Evolutionary conservation across 192 early-diverging fungal genomes (phyloP), one percentile per base, ranked within the genome.

Genomic region (Backusella mclennaniae): DNA sequence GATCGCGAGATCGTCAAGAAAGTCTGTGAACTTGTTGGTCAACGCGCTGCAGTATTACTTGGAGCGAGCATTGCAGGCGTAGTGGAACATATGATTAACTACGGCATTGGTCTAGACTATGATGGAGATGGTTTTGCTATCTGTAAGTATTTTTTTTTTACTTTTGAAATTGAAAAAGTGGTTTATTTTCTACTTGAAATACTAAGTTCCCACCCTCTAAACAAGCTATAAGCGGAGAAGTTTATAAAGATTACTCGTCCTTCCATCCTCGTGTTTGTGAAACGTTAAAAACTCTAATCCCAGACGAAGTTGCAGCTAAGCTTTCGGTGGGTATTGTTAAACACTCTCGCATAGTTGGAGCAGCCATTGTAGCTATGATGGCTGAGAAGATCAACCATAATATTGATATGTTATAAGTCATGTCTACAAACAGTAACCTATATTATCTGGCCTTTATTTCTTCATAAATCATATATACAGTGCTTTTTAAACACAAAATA

Each of bases 1-100:
- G 96, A 96, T 84, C 90, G 95, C 38, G 89, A 92, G 78, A 87
- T 95, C 69, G 89, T 95, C 76, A 91, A 93, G 80, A 88, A 86
- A 83, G 89, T 97, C 7, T 70, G 96, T 92, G 35, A 88, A 90
- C 67, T 85, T 95, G 72, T 90, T 88, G 78, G 95, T 92, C 23
- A 87, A 83, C 77, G 91, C 83, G 26, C 85, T 23, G 93, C 95
- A n/a, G 87, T 91, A 67, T 85, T 96, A 12, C 85, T 91, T 75
- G 91, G 92, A 33, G 79, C 78, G 17, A 67, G 71, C 19, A 87
- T 88, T 74, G 93, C 93, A 2, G 91, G 93, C 8, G 75, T 86
- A 3, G 80, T 85, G 8, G 76, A 75, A 33, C 79, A 82, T 38
- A 85, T 81, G 23, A 39, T 87, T 29, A 73, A 76, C 4, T 38